Base-by-base conservation (phyloP, 768 basidiomycete genomes). In the Podaxis carcinomalis region DNA sequence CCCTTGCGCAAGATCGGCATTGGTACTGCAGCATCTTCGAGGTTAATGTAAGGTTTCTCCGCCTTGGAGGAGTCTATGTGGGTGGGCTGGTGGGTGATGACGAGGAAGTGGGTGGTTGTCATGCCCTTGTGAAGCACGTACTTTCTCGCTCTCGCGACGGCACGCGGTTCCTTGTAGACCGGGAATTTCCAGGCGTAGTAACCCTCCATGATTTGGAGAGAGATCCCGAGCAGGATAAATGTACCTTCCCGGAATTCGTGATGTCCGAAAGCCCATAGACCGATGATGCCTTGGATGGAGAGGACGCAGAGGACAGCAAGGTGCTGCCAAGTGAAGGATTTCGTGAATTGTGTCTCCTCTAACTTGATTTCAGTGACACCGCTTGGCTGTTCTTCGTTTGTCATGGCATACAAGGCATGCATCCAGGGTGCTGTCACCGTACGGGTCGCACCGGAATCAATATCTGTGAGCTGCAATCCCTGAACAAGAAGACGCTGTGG, bases 361-460 rank as follows among this genome's bases (percentile, higher is more conserved):
- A 60, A 14, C 14, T 54, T 32, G 51, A 60, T 42, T 36, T 53
- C 52, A 0, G 51, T 46, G 28, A 60, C 59, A 10, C 59, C 51
- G 19, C 19, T 35, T 13, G 40, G 51, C 10, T 40, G 59, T 10
- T 60, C 52, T 21, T 60, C 42, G 10, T 44, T 36, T 32, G 51
- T 60, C 51, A 44, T 57, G 47, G 44, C n/a, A 27, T 60, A 60
- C 27, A 60, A 25, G 11, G 44, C 59, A 21, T 60, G 59, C 59
- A 60, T 60, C 59, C 59, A 60, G 2, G 59, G 59, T 21, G 59
- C 59, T 7, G 51, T 60, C 14, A 60, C 59, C 3, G 51, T 25
- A 3, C 51, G 51, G 7, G 59, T 60, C 2, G 59, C 59, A 3
- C 59, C 59, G 25, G 59, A 60, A 16, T 54, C 32, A 23, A 60